Conservation (phyloP, 805 yeast species). For the Danielia reshetovae region DNA sequence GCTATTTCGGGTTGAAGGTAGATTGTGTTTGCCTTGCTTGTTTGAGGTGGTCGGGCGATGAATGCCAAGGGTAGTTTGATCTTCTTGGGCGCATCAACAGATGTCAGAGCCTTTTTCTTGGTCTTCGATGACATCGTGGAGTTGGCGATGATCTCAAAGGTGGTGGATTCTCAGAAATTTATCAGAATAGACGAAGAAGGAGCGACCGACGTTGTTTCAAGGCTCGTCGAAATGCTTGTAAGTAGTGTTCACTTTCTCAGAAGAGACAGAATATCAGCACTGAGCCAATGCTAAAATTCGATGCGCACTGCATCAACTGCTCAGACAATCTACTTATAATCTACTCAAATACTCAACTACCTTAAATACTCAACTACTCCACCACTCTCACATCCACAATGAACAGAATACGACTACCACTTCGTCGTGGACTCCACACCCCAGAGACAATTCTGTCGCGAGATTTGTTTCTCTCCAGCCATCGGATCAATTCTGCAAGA, state of each 20-base stretch:
- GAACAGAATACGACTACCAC: background rate
- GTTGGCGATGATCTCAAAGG: too few species aligned
- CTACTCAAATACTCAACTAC: too few species aligned
- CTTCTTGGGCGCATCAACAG: constrained; percentile 24
- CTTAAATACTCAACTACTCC: background rate
- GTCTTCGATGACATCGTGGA: constrained; percentile 20
- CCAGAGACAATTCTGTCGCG: constrained; percentile 20
- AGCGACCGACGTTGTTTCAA: too few species aligned
- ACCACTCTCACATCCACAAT: background rate
- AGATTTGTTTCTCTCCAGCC: constrained; percentile 18
- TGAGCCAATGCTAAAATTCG: background rate
- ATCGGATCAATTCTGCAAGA: constrained; percentile 9
- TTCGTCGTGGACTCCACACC: constrained; percentile 7
- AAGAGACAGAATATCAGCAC: too few species aligned
- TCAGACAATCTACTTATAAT: too few species aligned
- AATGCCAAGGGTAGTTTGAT: constrained; percentile 37
- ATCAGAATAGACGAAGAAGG: too few species aligned
- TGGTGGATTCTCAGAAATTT: too few species aligned
- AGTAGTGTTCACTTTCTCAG: too few species aligned
- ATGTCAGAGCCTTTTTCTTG: constrained; percentile 23
- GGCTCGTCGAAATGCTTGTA: too few species aligned
- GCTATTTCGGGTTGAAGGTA: constrained; percentile 44
- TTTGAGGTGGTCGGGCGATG: constrained; percentile 34
- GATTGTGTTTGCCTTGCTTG: constrained; percentile 22
- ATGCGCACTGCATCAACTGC: too few species aligned